Base-by-base conservation (phyloP, 1,284 basidiomycete species). In the Tylopilus orsonianus region DNA sequence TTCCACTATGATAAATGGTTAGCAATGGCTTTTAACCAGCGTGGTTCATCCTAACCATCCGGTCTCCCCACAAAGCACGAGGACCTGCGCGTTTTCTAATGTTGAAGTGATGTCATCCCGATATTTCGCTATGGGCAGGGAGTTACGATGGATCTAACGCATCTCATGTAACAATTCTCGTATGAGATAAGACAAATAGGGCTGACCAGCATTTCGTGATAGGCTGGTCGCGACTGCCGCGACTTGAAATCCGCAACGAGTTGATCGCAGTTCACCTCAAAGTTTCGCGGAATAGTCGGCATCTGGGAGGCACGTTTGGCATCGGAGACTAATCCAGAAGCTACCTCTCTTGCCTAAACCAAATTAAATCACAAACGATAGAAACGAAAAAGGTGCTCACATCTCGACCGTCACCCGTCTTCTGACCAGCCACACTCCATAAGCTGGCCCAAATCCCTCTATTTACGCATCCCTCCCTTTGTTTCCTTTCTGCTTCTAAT, bases 21-120 rank as follows among this genome's bases (percentile, higher is more conserved):
- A 65, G 44, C 40, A 36, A 38, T 30, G 8, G 29, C 8, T 16
- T 34, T 13, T 16, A 41, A 14, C 12, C 1, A 9, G 35, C 24
- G 8, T 38, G 22, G 43, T 26, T 32, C 33, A 6, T 23, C 16
- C 58, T 61, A 58, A 90, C 90, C 93, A 99, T 58, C 97, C 97
- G 5, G 97, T 99, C 72, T 99, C 97, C 37, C 97, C 97, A 60
- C 93, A 96, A 1, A 99, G 75, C 0, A 99, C 94, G 33, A 98
- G 75, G 14, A 97, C 81, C 62, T 97, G 95, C 5, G 85, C 85
- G n/a, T 74, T 69, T 40, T 90, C 85, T 38, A 99, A 71, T 0
- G 80, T 78, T 5, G 81, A 73, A 18, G 92, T 72, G 45, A 99
- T 97, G 39, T 82, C 71, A 4, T 87, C 66, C 24, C 93, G 82